A percentile compares a stretch with the other conserved stretches of the same genome.
Evolutionary conservation across 352 stramenopile species (phyloP).

Genomic region (Pythium dissimile): DNA sequence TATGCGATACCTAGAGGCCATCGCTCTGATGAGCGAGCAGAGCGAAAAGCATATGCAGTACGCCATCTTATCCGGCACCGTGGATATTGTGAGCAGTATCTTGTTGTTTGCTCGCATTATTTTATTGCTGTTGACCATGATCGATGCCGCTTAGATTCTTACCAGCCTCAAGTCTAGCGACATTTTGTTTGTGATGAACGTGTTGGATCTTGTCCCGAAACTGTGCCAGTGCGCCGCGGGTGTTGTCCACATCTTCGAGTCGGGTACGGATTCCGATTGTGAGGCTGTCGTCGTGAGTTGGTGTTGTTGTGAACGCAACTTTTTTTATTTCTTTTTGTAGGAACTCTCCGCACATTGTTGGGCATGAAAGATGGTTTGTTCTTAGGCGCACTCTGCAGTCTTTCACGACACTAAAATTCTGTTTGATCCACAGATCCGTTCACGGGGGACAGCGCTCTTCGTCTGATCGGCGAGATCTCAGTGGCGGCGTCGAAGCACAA

Average conservation of each 20-base stretch:
- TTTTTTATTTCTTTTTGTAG: slow-evolving; percentile 22
- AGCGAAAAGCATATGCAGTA: slow-evolving; percentile 59
- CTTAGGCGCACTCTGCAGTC: background rate
- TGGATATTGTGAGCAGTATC: slow-evolving; percentile 26
- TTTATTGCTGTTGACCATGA: background rate
- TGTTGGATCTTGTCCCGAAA: slow-evolving; percentile 74
- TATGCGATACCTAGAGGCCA: slow-evolving; percentile 75
- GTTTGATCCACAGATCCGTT: slow-evolving; percentile 49
- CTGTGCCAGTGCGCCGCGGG: slow-evolving; percentile 64
- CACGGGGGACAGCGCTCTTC: slow-evolving; percentile 67
- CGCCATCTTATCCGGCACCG: slow-evolving; percentile 35
- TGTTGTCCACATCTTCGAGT: slow-evolving; percentile 74
- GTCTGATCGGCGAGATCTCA: slow-evolving; percentile 77
- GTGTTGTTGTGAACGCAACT: background rate
- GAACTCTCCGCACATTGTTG: slow-evolving; percentile 59
- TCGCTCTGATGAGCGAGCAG: slow-evolving; percentile 59
- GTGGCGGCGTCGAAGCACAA: slow-evolving; percentile 58
- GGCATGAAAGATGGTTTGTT: slow-evolving; percentile 58
- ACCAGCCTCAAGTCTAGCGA: slow-evolving; percentile 74
- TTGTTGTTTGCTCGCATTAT: background rate
- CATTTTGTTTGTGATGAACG: slow-evolving; percentile 79
- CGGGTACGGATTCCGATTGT: slow-evolving; percentile 33
- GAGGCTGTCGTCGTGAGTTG: background rate
- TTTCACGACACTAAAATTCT: background rate
- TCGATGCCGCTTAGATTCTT: slow-evolving; percentile 43